Base-by-base conservation (phyloP, 768 basidiomycete genomes). In the Pleurotus eryngii region DNA sequence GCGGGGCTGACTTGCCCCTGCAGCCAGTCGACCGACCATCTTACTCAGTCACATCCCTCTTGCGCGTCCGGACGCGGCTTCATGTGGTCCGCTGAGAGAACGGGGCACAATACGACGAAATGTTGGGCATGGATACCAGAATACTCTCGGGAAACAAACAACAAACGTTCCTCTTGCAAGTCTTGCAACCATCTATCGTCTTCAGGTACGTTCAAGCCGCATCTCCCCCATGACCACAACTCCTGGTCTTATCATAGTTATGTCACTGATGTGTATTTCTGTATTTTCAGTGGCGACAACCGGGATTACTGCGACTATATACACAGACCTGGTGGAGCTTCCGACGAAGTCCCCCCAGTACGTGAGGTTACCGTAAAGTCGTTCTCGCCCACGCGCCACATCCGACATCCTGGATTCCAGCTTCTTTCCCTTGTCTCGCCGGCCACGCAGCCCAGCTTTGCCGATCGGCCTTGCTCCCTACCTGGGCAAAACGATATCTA, bases 291-390 rank as follows among this genome's bases (percentile, higher is more conserved):
- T 65, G 95, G 87, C 5, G 93, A 98, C 71, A 91, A 96, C 69
- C 89, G 92, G 49, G 95, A 97, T 70, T 91, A 91, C 64, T 98
- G 95, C 65, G 90, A 92, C 62, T 80, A 87, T 64, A 72, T 70
- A 20, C 90, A 91, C 68, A 72, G 72, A 35, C 61, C 74, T 7
- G 65, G 69, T 3, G 63, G 59, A 5, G n/a, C 59, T 63, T 17
- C 65, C 68, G 45, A 48, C 51, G 60, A 59, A 60, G 67, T 47
- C 5, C 54, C 61, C 35, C 58, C 65, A 2, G 74, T 87, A 45
- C 85, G 86, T 47, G 94, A 96, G 71, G 81, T 94, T 18, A 95
- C 93, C 1, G 77, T 96, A 58, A 95, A 94, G 69, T 89, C 93
- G 0, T 94, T 96, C 69, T 89, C 90, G 14, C 83, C 85, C 59